phyloP scores from a whole-genome alignment of 345 rosid genomes.

The Eucalyptus marginata region DNA sequence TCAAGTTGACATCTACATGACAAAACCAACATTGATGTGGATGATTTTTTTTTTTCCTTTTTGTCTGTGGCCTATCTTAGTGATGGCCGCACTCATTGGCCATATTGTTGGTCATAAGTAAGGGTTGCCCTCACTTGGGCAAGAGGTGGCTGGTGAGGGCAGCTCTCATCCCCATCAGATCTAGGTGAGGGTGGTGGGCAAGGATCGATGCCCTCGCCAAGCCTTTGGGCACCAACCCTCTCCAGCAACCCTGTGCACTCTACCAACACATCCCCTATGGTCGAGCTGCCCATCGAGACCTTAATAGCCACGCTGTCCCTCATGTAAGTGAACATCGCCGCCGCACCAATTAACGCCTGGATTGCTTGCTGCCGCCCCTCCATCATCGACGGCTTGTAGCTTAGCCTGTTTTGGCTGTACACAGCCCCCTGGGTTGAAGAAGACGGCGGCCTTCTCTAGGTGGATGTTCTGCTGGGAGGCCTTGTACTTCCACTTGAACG shows the following conservation, averaged over 20 bases:
- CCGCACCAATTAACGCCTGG: not conserved
- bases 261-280: not conserved
- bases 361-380: not conserved
- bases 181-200: not conserved
- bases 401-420: not conserved
- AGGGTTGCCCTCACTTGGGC: not conserved
- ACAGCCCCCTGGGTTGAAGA: not conserved
- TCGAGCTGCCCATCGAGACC: not conserved
- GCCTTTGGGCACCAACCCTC: not conserved
- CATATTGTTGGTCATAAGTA: not conserved
- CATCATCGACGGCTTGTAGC: not conserved
- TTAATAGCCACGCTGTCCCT: not conserved
- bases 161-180: not conserved
- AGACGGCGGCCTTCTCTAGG: not conserved
- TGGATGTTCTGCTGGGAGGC: not conserved
- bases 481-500: not conserved
- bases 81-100: not conserved
- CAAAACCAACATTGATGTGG: accelerated
- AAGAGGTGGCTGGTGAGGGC: not conserved
- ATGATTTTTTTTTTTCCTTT: accelerated
- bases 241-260: not conserved
- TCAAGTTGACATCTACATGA: accelerated
- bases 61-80: not conserved
- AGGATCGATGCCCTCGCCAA: not conserved
- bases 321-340: not conserved